Percentiles rank a stretch among this genome's conserved stretches.
phyloP scores from a whole-genome alignment of 2,329 filamentous ascomycete species.

The Capronia coronata region DNA sequence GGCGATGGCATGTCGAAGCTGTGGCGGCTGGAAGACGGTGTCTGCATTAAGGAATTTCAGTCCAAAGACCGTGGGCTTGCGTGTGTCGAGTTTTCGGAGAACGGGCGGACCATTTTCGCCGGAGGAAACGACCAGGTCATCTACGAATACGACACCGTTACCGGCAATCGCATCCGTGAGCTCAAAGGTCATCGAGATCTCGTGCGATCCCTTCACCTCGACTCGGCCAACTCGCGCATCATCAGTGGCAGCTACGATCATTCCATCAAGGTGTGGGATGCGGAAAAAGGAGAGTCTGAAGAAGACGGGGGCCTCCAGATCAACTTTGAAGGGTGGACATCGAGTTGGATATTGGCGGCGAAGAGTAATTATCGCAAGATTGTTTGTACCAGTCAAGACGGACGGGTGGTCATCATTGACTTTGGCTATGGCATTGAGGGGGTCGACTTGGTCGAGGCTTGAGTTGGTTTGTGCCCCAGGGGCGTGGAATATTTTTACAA shows the following conservation, averaged over 20 bases:
- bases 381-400: conserved; percentile 89
- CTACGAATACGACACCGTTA: conserved; percentile 91
- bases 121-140: conserved; percentile 94
- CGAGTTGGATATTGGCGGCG: conserved; percentile 91
- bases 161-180: conserved; percentile 72
- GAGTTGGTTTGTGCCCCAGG: background rate
- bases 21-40: conserved; percentile 87
- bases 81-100: conserved; percentile 92
- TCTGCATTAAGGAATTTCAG: conserved; percentile 80
- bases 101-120: conserved; percentile 86
- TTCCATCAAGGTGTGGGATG: conserved; percentile 91
- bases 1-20: conserved; percentile 90
- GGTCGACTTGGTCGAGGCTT: conserved; percentile 45
- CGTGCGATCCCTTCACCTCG: conserved; percentile 84
- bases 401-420: conserved; percentile 86
- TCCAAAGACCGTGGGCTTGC: conserved; percentile 90
- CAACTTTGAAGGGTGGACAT: conserved; percentile 89
- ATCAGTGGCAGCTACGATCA: conserved; percentile 92
- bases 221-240: conserved; percentile 76
- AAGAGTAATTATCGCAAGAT: conserved; percentile 94
- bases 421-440: conserved; percentile 62
- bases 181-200: conserved; percentile 78
- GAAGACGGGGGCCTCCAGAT: conserved; percentile 69
- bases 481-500: background rate
- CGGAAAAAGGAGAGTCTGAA: conserved; percentile 73